Evolutionary conservation across 2,329 filamentous ascomycete species (phyloP).

Genomic region (Meredithiella fracta): DNA sequence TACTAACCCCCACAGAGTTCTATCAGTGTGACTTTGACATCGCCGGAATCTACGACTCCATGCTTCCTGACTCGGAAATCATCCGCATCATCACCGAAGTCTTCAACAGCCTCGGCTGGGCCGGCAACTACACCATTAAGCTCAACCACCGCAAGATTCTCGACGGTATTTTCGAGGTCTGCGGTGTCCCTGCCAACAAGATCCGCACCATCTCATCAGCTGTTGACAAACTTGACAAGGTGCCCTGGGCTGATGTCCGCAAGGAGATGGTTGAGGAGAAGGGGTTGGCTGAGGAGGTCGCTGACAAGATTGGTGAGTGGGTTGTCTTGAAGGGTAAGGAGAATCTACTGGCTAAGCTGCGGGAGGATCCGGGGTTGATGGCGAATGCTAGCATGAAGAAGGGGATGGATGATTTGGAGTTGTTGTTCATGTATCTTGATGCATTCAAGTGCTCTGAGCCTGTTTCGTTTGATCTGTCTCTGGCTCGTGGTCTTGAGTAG

Average conservation of each 20-base stretch:
- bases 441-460: constrained; percentile 55
- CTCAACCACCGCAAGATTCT: constrained; percentile 90
- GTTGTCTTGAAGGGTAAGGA: constrained; percentile 61
- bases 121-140: constrained; percentile 59
- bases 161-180: constrained; percentile 81
- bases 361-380: constrained; percentile 48
- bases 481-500: constrained; percentile 70
- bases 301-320: constrained; percentile 75
- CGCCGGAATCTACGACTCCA: constrained; percentile 64
- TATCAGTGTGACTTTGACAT: constrained; percentile 98
- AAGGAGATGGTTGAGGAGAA: constrained; percentile 91
- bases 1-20: constrained; percentile 42
- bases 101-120: constrained; percentile 20
- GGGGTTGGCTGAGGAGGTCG: constrained; percentile 57
- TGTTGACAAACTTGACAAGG: constrained; percentile 91
- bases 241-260: constrained; percentile 56
- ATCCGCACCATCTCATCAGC: constrained; percentile 80
- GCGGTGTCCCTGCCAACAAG: constrained; percentile 74
- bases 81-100: constrained; percentile 53
- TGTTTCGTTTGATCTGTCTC: constrained; percentile 75
- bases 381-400: constrained; percentile 61
- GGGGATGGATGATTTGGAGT: constrained; percentile 64
- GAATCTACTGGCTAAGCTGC: constrained; percentile 56
- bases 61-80: constrained; percentile 86
- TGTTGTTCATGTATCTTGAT: constrained; percentile 69